Base-by-base conservation (phyloP, 1,284 basidiomycete genomes). In the Papiliotrema fonsecae region DNA sequence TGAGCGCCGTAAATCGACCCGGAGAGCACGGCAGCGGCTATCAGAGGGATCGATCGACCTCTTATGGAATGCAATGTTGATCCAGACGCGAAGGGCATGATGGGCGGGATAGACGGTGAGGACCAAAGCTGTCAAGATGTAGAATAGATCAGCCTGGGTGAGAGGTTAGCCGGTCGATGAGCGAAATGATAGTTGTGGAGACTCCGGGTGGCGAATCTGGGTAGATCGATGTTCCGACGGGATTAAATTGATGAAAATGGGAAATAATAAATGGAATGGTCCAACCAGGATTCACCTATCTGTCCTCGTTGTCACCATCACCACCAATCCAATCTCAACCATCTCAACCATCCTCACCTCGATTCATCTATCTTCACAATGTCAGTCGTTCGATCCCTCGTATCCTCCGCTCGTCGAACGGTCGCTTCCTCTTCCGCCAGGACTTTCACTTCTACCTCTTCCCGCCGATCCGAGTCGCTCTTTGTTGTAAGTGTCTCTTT, bases 381-480 rank as follows among this genome's bases (percentile, higher is more conserved):
- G 64, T 65, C 67, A 32, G 59, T 62, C 52, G 56, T 64, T 42
- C 60, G 67, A 37, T 65, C 67, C 35, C 55, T 61, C 54, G 50
- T 69, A 43, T 28, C 49, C 5, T 43, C 53, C 14, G 34, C 51
- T 28, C 40, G 50, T 16, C 31, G 81, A 42, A 61, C 75, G 34
- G 72, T 82, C 54, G 77, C 78, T 14, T 72, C 74, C 4, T 77
- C 80, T n/a, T 58, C 68, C 45, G 32, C 47, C 30, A 35, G 47
- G 19, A 62, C 75, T 34, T 72, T 82, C 55, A 77, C 78, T 16
- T 72, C 74, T 5, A 77, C 80, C 16, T 57, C 68, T 32, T 64
- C 74, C 32, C 73, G 76, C 56, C 69, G 70, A 56, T 83, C 81
- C 28, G 81, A 83, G 69, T 78, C 81, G 54, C 77, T 83, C 57